Evolutionary conservation across 805 yeast genomes (phyloP).

Genomic region (Tetrapisispora iriomotensis): DNA sequence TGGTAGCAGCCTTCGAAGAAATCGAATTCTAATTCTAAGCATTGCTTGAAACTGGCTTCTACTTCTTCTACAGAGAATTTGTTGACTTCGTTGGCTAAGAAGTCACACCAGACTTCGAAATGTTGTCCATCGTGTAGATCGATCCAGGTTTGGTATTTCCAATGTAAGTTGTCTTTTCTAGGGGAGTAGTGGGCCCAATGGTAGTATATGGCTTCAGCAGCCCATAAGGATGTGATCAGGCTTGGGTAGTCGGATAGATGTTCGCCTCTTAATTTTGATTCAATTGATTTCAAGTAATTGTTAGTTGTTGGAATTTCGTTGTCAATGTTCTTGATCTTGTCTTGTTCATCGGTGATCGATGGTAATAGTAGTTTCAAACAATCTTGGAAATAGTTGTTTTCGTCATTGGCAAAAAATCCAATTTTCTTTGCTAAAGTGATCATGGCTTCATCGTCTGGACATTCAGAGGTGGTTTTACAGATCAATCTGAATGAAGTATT

Average conservation of each 20-base stretch:
- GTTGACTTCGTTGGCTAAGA: slow-evolving; percentile 37
- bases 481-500: slow-evolving; percentile 34
- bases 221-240: slow-evolving; percentile 35
- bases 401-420: slow-evolving; percentile 41
- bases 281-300: slow-evolving; percentile 27
- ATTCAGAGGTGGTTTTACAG: slow-evolving; percentile 36
- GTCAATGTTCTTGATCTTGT: slow-evolving; percentile 9
- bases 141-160: slow-evolving; percentile 44
- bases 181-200: slow-evolving; percentile 41
- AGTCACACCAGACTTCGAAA: slow-evolving; percentile 40
- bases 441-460: slow-evolving; percentile 33
- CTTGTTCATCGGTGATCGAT: slow-evolving; percentile 6
- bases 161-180: slow-evolving; percentile 28
- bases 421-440: slow-evolving; percentile 39
- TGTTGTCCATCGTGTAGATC: slow-evolving; percentile 40
- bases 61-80: slow-evolving; percentile 25
- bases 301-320: slow-evolving; percentile 28
- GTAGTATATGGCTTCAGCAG: slow-evolving; percentile 42
- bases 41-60: slow-evolving; percentile 26
- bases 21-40: slow-evolving; percentile 33
- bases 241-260: slow-evolving; percentile 28
- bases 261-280: slow-evolving; percentile 2
- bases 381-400: slow-evolving; percentile 38
- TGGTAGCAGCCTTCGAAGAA: slow-evolving; percentile 42
- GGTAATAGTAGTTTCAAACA: slow-evolving; percentile 22